phyloP scores from a whole-genome alignment of 2,329 filamentous ascomycete species.

The Pseudopyrenochaeta lycopersici region DNA sequence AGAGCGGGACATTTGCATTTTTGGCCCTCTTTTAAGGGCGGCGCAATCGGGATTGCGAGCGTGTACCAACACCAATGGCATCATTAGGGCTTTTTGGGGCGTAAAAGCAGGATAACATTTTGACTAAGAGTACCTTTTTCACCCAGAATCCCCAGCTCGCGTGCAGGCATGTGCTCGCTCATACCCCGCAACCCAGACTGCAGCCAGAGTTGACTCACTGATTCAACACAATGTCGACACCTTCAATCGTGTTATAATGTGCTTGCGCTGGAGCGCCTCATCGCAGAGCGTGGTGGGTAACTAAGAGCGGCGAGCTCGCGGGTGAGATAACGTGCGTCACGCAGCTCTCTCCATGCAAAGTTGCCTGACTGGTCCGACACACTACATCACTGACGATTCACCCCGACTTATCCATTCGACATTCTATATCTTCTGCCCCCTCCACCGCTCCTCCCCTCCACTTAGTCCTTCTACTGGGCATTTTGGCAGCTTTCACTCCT shows the following conservation, averaged over 20 bases:
- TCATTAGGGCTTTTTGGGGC: slow-evolving; percentile 1
- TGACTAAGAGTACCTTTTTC: no score
- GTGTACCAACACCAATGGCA: neutral
- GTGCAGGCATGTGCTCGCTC: slow-evolving; percentile 1
- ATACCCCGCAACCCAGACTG: neutral
- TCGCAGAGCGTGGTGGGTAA: neutral
- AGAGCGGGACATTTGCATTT: neutral
- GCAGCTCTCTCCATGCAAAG: neutral
- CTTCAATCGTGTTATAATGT: neutral
- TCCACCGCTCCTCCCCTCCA: no score
- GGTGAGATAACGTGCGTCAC: neutral
- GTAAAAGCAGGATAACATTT: slow-evolving; percentile 4
- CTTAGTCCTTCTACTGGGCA: no score
- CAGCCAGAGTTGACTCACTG: neutral
- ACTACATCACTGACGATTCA: no score
- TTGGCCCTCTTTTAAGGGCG: slow-evolving; percentile 1
- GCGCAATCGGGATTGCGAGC: slow-evolving; percentile 9
- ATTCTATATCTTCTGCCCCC: no score
- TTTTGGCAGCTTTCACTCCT: no score
- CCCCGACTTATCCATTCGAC: no score
- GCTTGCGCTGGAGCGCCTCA: no score
- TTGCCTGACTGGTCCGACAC: neutral
- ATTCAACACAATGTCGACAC: neutral
- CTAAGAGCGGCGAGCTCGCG: neutral
- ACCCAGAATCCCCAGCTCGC: neutral